phyloP scores from a whole-genome alignment of 108 stramenopile species.

The Seminavis robusta region DNA sequence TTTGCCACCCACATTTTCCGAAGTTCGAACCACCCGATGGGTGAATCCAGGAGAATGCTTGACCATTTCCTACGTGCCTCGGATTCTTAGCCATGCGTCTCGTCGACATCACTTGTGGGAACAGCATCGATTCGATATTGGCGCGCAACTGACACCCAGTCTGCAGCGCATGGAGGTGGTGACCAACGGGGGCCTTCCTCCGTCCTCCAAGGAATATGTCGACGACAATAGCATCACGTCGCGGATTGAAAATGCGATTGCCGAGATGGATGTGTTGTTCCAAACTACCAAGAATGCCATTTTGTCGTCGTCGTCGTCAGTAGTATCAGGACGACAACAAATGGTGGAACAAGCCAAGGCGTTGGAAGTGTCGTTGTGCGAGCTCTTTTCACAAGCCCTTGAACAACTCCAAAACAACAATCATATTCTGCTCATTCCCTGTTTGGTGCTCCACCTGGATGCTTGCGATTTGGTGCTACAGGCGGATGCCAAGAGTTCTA shows the following conservation, averaged over 20 bases:
- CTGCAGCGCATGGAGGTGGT: slow-evolving; percentile 33
- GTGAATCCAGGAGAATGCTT: slow-evolving; percentile 63
- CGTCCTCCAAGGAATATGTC: slow-evolving; percentile 27
- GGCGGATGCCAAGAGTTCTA: background rate
- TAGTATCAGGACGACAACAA: too few species aligned
- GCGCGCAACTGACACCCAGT: slow-evolving; percentile 29
- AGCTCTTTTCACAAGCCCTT: slow-evolving; percentile 47
- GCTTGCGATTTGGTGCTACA: slow-evolving; percentile 37
- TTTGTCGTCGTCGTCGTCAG: too few species aligned
- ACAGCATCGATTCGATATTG: slow-evolving; percentile 85
- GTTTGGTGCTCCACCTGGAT: slow-evolving; percentile 55
- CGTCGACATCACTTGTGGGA: slow-evolving; percentile 66
- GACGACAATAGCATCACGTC: slow-evolving; percentile 34
- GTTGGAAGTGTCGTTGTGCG: slow-evolving; percentile 47
- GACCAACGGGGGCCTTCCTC: slow-evolving; percentile 47
- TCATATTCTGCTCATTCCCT: slow-evolving; percentile 68
- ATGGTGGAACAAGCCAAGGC: slow-evolving; percentile 45
- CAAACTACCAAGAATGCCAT: background rate
- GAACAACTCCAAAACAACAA: slow-evolving; percentile 42
- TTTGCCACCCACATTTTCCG: slow-evolving; percentile 42
- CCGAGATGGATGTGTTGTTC: slow-evolving; percentile 54
- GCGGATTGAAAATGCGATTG: slow-evolving; percentile 61
- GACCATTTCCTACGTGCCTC: slow-evolving; percentile 72
- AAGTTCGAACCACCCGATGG: slow-evolving; percentile 68
- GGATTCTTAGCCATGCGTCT: slow-evolving; percentile 63